phyloP scores from a whole-genome alignment of 1,284 basidiomycete genomes.

The Sphaerobolus stellatus region DNA sequence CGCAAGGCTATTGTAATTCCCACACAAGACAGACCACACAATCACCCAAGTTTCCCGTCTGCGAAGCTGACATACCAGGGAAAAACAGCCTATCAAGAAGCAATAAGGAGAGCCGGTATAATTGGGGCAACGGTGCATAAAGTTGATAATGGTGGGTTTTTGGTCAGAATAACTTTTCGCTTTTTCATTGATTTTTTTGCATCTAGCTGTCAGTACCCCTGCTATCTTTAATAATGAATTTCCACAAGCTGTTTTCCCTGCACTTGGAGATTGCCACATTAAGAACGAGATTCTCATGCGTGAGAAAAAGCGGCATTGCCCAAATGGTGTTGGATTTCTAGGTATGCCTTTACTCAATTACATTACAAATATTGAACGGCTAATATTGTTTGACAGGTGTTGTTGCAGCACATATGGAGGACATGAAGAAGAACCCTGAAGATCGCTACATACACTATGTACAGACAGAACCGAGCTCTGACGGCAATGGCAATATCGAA shows the following conservation, averaged over 20 bases:
- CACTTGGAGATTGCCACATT: no score
- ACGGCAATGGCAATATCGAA: neutral
- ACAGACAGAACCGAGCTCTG: neutral
- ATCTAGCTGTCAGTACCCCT: no score
- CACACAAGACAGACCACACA: neutral
- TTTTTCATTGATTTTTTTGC: no score
- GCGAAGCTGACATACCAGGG: neutral
- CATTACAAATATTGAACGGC: neutral
- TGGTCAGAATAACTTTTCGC: neutral
- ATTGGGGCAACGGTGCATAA: neutral
- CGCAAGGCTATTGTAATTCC: neutral
- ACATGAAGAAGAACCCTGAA: neutral
- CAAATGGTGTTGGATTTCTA: neutral
- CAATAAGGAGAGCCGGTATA: neutral
- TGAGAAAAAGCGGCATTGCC: neutral
- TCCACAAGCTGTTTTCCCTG: no score
- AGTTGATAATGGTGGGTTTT: constrained; percentile 1
- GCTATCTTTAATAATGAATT: no score
- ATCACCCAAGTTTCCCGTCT: neutral
- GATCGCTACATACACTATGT: neutral
- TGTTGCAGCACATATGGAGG: neutral
- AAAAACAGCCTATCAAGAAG: neutral
- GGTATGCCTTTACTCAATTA: neutral
- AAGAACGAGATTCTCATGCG: no score
- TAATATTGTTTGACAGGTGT: neutral